phyloP scores from a whole-genome alignment of 345 rosid species.

The Sapria himalayana region DNA sequence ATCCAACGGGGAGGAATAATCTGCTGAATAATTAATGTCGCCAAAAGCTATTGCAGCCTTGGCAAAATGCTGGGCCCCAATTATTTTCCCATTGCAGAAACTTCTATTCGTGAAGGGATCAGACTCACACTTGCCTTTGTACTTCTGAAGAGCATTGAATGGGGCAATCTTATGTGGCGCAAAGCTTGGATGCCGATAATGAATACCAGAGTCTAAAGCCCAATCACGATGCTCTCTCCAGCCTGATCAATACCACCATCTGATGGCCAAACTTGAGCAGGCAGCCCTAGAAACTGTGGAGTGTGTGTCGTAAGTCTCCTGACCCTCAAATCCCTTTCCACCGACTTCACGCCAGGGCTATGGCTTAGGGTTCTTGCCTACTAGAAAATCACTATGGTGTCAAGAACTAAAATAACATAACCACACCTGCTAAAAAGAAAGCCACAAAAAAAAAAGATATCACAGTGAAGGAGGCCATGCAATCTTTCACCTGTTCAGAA shows the following conservation, averaged over 20 bases:
- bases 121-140: constrained; percentile 19
- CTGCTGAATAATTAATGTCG: constrained; percentile 22
- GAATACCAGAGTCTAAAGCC: constrained; percentile 29
- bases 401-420: constrained; percentile 12
- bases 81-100: constrained; percentile 23
- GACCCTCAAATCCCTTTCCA: constrained; percentile 24
- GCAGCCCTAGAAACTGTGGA: constrained; percentile 21
- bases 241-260: constrained; percentile 18
- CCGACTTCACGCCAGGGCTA: constrained; percentile 28
- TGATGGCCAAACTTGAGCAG: constrained; percentile 17
- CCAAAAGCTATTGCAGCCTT: constrained; percentile 24
- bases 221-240: constrained; percentile 27
- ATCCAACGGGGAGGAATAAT: constrained; percentile 25
- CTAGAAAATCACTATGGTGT: constrained; percentile 33
- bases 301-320: constrained; percentile 25
- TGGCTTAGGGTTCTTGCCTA: constrained; percentile 78
- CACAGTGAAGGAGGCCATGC: background rate
- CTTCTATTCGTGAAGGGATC: constrained; percentile 17
- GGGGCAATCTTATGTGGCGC: constrained; percentile 2
- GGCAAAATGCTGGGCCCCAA: constrained; percentile 31
- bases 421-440: constrained; percentile 4
- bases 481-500: constrained; percentile 22
- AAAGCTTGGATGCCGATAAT: constrained; percentile 30
- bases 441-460: background rate
- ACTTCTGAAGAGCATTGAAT: constrained; percentile 8